Conservation (phyloP, 176 grass and related monocot genomes). For the Musa schizocarpa region DNA sequence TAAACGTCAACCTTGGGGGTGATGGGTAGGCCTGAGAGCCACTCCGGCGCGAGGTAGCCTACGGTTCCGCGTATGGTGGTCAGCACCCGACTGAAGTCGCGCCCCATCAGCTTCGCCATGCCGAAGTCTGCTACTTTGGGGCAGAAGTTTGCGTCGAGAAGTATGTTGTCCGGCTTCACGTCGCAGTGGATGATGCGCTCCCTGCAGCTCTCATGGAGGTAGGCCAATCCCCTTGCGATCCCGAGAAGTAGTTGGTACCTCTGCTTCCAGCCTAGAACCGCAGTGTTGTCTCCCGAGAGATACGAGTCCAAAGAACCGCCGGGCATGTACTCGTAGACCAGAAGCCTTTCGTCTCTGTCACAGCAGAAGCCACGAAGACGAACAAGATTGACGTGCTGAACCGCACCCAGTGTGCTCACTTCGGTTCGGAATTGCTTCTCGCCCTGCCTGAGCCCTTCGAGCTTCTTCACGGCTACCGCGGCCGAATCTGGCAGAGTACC, state of each 20-base stretch:
- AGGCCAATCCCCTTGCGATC: constrained; percentile 22
- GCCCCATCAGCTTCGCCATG: constrained; percentile 32
- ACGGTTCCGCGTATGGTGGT: constrained; percentile 34
- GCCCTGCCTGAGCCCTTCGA: constrained; percentile 29
- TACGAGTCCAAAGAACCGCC: constrained; percentile 27
- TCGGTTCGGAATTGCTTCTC: constrained; percentile 36
- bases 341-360: constrained; percentile 14
- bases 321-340: constrained; percentile 33
- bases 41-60: constrained; percentile 36
- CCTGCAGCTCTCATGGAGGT: constrained; percentile 33
- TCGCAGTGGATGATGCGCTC: constrained; percentile 35
- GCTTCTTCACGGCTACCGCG: constrained; percentile 32
- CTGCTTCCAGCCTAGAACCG: constrained; percentile 19
- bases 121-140: constrained; percentile 38
- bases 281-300: constrained; percentile 8
- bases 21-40: constrained; percentile 17
- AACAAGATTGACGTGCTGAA: constrained; percentile 33
- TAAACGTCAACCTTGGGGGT: constrained; percentile 31
- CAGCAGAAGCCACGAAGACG: constrained; percentile 22
- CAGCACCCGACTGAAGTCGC: constrained; percentile 30
- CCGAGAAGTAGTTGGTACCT: constrained; percentile 26
- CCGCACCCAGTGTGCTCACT: constrained; percentile 24
- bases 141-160: constrained; percentile 14
- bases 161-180: constrained; percentile 40
- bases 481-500: constrained; percentile 17